Percentiles rank a stretch among this genome's conserved stretches.
Evolutionary conservation across 805 yeast species (phyloP).

Genomic region (Cyberlindnera japonica): DNA sequence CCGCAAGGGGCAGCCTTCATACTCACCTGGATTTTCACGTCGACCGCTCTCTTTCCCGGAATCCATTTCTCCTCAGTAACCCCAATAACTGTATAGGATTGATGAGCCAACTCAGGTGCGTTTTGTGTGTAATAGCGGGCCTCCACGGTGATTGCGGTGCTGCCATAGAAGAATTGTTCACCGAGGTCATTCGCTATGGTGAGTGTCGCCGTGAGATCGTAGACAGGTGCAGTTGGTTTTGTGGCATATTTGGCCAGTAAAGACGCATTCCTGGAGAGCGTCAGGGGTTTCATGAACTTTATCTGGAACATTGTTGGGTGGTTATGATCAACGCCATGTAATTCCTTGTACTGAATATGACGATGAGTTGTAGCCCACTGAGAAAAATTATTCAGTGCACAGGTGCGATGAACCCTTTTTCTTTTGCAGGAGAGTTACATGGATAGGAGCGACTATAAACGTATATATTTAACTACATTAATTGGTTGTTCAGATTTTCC

Average conservation of each 20-base stretch:
- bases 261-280: conserved; percentile 11
- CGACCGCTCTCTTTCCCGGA: conserved; percentile 22
- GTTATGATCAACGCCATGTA: background rate
- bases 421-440: too few species aligned
- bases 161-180: conserved; percentile 36
- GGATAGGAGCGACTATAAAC: too few species aligned
- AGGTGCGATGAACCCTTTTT: too few species aligned
- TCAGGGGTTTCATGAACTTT: conserved; percentile 33
- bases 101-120: conserved; percentile 1
- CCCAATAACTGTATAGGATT: background rate
- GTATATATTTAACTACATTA: too few species aligned
- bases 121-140: conserved; percentile 5
- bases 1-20: conserved; percentile 2
- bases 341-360: background rate
- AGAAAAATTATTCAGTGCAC: background rate
- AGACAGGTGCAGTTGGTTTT: conserved; percentile 12
- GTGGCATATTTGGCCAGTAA: conserved; percentile 4
- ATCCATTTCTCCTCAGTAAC: conserved; percentile 15
- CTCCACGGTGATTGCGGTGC: conserved; percentile 14
- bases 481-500: too few species aligned
- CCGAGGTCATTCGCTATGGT: conserved; percentile 39
- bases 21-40: conserved; percentile 6
- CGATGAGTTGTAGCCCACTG: background rate
- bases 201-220: conserved; percentile 21
- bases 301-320: conserved; percentile 30